A percentile compares a stretch with the other conserved stretches of the same genome.
Conservation (phyloP, 2,329 filamentous ascomycete species). For the Hymenoscyphus albidus region DNA sequence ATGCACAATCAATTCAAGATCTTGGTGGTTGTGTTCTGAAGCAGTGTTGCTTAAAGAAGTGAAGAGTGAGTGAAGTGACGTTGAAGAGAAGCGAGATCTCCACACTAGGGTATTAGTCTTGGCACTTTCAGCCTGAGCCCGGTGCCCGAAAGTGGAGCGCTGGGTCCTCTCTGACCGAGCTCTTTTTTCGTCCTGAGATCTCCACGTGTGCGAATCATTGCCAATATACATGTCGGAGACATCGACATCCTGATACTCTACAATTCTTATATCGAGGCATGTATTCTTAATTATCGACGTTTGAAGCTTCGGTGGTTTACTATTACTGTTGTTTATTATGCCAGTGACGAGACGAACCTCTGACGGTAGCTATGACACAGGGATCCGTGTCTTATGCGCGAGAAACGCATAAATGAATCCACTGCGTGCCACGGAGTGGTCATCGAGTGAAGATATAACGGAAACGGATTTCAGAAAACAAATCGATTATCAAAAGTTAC, state of each 20-base stretch:
- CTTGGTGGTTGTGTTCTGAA: not conserved
- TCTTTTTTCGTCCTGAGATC: no score
- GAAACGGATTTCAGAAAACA: not conserved
- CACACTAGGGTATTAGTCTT: not conserved
- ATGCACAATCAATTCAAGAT: not conserved
- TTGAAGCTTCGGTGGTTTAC: not conserved
- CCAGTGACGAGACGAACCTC: not conserved
- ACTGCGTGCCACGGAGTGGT: not conserved
- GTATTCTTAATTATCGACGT: not conserved
- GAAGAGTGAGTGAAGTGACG: not conserved
- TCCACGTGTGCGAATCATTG: no score
- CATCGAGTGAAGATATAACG: not conserved
- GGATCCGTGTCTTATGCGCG: not conserved
- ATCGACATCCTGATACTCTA: not conserved
- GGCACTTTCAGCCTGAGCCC: not conserved
- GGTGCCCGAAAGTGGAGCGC: not conserved
- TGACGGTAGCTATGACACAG: not conserved
- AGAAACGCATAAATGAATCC: not conserved
- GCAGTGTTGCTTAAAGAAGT: not conserved
- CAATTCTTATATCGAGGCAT: not conserved
- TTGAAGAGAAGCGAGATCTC: not conserved
- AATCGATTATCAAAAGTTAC: not conserved
- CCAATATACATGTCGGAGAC: not conserved
- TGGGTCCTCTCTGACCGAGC: not conserved
- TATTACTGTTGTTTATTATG: not conserved